A percentile compares a stretch with the other conserved stretches of the same genome.
Conservation (phyloP, 495 filamentous ascomycete genomes). For the Copromyces sp. region DNA sequence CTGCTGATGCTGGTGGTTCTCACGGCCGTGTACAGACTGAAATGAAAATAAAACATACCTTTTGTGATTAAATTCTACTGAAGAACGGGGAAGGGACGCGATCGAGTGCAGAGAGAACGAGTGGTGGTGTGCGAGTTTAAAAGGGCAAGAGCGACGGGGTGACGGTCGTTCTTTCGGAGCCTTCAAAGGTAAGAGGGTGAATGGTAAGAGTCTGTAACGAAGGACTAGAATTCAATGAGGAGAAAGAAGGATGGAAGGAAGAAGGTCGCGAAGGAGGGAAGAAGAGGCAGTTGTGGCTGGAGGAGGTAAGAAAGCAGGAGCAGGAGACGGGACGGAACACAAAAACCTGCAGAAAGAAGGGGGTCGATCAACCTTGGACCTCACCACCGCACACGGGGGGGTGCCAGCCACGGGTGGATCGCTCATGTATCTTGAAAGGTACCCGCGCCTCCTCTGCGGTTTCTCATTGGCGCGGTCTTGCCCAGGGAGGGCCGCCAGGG, state of each 20-base stretch:
- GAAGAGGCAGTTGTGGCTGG: neutral
- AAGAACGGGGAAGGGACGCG: neutral
- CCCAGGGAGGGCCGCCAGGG: neutral
- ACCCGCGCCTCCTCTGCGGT: neutral
- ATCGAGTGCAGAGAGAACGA: neutral
- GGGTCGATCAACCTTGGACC: neutral
- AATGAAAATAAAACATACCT: neutral
- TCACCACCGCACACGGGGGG: neutral
- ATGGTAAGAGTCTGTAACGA: neutral
- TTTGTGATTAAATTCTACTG: neutral
- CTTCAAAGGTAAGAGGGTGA: neutral
- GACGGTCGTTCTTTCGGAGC: neutral
- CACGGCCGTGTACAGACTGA: neutral
- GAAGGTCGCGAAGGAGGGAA: neutral
- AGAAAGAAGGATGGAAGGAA: neutral
- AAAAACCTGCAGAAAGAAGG: conserved; percentile 1
- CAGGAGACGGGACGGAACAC: neutral
- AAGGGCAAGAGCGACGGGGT: neutral
- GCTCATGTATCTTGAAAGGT: neutral
- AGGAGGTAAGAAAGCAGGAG: neutral
- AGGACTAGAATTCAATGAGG: neutral
- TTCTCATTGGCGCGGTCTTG: neutral
- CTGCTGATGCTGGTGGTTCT: neutral
- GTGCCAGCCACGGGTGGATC: neutral
- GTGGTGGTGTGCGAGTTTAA: neutral